Base-by-base conservation (phyloP, 768 basidiomycete genomes). In the Xerocomellus amylosporus region DNA sequence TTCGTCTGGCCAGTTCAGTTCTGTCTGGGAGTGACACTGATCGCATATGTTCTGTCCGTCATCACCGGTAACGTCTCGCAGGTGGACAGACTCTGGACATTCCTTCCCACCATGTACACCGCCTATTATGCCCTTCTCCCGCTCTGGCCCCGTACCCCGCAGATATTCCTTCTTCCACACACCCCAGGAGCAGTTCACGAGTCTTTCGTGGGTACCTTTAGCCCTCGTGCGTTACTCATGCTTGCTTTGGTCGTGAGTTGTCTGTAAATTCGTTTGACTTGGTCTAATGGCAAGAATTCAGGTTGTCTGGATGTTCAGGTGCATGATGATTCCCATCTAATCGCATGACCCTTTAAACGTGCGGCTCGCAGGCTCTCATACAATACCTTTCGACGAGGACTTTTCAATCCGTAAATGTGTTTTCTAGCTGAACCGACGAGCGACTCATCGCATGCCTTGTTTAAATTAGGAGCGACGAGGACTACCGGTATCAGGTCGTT, bases 401-500 rank as follows among this genome's bases (percentile, higher is more conserved):
- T 96, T 7, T 93, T 92, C 64, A 78, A 70, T 46, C 69, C 86
- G 88, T 90, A 61, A 53, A 85, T 71, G 4, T 39, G 4, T 39
- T 33, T 19, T 15, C 17, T 20, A 44, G 4, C 39, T 12, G 5
- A 36, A 26, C 6, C 4, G 6, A 20, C 13, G 12, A 26, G 17
- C 2, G 3, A 20, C 20, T 46, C 2, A 59, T 24, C 3, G 2
- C 15, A 46, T 33, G 15, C 8, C n/a, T 56, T 41, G 26, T 46
- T 52, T 5, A 54, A 3, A 19, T 36, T 54, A 91, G 88, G 8
- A 77, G 80, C 26, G 90, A 90, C 24, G 93, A 96, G 70, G 94
- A 97, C 69, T 98, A 98, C 64, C 87, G 96, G 26, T 98, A 95
- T 91, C 82, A 76, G 2, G 74, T 93, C 36, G 77, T 97, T 14